Base-by-base conservation (phyloP, 2,329 filamentous ascomycete genomes). In the Phialophora verrucosa region DNA sequence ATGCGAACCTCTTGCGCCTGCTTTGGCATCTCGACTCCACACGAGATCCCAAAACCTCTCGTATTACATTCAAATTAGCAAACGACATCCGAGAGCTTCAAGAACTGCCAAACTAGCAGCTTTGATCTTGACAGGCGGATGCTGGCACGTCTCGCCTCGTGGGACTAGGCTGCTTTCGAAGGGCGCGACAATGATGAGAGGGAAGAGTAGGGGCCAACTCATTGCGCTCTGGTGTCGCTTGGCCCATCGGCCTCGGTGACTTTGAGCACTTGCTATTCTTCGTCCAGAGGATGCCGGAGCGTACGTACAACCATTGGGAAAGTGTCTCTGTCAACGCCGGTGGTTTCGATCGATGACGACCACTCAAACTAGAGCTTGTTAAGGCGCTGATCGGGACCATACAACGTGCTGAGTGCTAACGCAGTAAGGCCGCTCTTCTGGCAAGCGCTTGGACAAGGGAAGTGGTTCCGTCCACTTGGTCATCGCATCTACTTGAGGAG, bases 81-180 rank as follows among this genome's bases (percentile, higher is more conserved):
- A 31, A 31, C 7, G 29, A 8, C 6, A 31, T 31, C 7, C 57
- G 49, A 61, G 47, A 7, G 56, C 57, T 27, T 60, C 61, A n/a
- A 64, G 64, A 0, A 59, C 59, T 62, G 64, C 62, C 50, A 64
- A 20, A 23, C 65, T 62, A 31, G 65, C 62, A 64, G 62, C n/a
- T 42, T 51, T 20, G 47, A 29, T 14, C 35, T 25, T 12, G 29
- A 35, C 10, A 58, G 38, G 11, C 62, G 31, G 55, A 62, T 62
- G 50, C 50, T 56, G 44, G 62, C 23, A 7, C 61, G 61, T 7
- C 44, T 44, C 20, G 64, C 31, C 29, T 59, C 62, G 17, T 58
- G 49, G n/a, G 27, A 35, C 6, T 2, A 67, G 51, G 38, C 65
- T 67, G 23, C 25, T 4, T 25, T 58, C 50, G 31, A 29, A 17